Conservation (phyloP, 805 yeast species). For the Maudiozyma turicensis region DNA sequence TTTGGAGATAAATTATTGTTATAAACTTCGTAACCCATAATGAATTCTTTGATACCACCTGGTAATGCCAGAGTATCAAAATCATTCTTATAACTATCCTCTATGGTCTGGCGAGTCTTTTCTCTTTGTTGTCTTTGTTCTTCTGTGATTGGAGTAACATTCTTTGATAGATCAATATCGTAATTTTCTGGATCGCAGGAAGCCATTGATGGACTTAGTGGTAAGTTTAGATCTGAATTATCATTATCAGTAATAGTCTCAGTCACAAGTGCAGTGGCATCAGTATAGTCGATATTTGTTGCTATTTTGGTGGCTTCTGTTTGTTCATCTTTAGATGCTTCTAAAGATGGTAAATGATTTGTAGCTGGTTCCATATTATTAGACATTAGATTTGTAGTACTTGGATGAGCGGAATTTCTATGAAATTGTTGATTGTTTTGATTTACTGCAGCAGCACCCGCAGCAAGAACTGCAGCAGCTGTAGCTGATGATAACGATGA, state of each 20-base stretch:
- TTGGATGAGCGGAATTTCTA: conserved; percentile 7
- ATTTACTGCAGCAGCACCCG: conserved; percentile 21
- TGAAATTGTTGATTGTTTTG: conserved; percentile 18
- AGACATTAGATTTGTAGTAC: neutral
- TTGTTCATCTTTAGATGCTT: neutral
- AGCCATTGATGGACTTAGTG: neutral
- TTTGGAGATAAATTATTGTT: conserved; percentile 14
- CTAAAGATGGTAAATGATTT: neutral
- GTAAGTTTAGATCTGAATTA: neutral
- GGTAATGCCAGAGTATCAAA: conserved; percentile 21
- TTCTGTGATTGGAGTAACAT: conserved; percentile 7
- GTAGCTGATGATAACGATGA: conserved; percentile 11
- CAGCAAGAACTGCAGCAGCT: conserved; percentile 21
- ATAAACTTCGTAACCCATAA: conserved; percentile 23
- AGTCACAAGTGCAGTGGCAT: neutral
- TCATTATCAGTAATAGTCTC: neutral
- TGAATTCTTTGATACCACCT: conserved; percentile 28
- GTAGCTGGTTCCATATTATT: neutral
- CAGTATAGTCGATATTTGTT: neutral
- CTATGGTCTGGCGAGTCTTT: conserved; percentile 6
- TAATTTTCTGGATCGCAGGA: conserved; percentile 13
- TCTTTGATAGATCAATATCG: conserved; percentile 9
- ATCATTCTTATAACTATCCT: conserved; percentile 10
- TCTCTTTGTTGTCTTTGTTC: conserved; percentile 10
- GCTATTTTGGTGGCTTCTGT: neutral